Conservation (phyloP, 768 basidiomycete genomes). For the Gymnopilus junonius region DNA sequence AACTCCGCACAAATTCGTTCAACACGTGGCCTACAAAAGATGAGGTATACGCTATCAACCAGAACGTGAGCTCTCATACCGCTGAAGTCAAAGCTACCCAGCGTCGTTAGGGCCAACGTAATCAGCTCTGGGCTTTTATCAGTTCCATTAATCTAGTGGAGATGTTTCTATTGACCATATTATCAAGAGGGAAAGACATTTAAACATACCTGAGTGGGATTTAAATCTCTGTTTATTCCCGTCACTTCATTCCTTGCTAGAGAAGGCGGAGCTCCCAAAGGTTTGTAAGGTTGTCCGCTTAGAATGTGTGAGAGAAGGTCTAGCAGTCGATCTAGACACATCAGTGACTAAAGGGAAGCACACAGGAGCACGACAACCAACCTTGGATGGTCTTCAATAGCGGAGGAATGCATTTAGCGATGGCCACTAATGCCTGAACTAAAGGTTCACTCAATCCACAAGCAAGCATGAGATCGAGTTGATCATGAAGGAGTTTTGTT, state of each 20-base stretch:
- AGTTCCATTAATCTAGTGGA: slow-evolving; percentile 42
- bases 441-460: slow-evolving; percentile 92
- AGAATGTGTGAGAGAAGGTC: slow-evolving; percentile 83
- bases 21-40: slow-evolving; percentile 75
- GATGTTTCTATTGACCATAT: not conserved
- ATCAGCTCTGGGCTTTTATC: slow-evolving; percentile 71
- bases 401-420: slow-evolving; percentile 88
- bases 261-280: slow-evolving; percentile 82
- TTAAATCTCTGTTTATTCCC: slow-evolving; percentile 54
- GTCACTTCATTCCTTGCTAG: slow-evolving; percentile 58
- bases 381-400: slow-evolving; percentile 93
- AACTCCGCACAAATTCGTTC: slow-evolving; percentile 93
- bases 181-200: not conserved
- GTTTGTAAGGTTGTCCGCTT: slow-evolving; percentile 83
- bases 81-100: slow-evolving; percentile 94
- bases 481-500: slow-evolving; percentile 94
- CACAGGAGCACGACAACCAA: slow-evolving; percentile 29
- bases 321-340: slow-evolving; percentile 76
- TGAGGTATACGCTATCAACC: not conserved
- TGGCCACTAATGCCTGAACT: slow-evolving; percentile 80
- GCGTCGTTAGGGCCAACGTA: slow-evolving; percentile 82
- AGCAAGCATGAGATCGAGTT: slow-evolving; percentile 95
- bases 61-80: slow-evolving; percentile 49
- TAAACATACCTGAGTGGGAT: slow-evolving; percentile 45
- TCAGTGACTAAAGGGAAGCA: not conserved